Evolutionary conservation across 495 filamentous ascomycete species (phyloP), one percentile per base, ranked within the genome.

Genomic region (Rostrohypoxylon terebratum): DNA sequence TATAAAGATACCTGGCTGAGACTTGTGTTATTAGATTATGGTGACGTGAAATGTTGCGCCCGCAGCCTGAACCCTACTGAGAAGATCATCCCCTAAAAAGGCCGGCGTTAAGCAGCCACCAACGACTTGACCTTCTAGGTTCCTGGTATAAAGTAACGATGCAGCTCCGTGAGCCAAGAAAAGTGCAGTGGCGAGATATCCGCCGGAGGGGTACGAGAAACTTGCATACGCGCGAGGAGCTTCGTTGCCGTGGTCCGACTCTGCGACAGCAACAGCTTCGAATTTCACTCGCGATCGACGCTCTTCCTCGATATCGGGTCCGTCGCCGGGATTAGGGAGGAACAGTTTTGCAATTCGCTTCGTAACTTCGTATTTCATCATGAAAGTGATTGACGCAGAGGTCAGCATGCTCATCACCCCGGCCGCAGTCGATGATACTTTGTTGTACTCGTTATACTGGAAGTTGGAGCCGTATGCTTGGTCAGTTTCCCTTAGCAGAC

Each of bases 31-130:
- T 67, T 14, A 67, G 21, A 67, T 13, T 8, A 72, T 28, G 25
- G 67, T 34, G 11, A 72, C 63, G 18, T 25, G 33, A 23, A 72
- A 9, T 18, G 53, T 44, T 20, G 60, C 63, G 23, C 68, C 72
- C 31, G 64, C 68, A 34, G 34, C 68, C 21, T 47, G 25, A 18
- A 63, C 20, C 20, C 72, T 60, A 11, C 20, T 25, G n/a, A 70
- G 23, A n/a, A 75, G 54, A 50, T 75, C 72, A 2, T 33, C 18
- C 13, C 68, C 68, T 11, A 71, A 36, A 9, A 71, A 65, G 55
- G 63, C 68, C 9, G 68, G 72, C 0, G 72, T 75, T 13, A 75
- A 63, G 14, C 72, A 75, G 13, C 72, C 72, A 5, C 72, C 68
- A 0, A n/a, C 18, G 14, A 65, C 11, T 11, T 40, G 21, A 8